Evolutionary conservation across 2,329 filamentous ascomycete species (phyloP).

Genomic region (Elsinoe necatrix): DNA sequence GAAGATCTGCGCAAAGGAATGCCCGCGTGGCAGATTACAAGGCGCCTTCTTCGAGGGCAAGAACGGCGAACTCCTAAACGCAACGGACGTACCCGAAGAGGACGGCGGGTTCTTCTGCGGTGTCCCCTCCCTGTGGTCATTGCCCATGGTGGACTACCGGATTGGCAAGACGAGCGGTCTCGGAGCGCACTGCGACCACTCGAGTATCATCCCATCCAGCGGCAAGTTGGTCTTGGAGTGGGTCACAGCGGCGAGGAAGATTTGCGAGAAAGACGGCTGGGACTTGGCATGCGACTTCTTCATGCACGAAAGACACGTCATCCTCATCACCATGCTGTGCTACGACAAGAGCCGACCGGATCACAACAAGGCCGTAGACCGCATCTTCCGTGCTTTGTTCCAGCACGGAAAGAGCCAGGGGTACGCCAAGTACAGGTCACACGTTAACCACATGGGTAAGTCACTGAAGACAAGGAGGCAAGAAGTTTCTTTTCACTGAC

Average conservation of each 20-base stretch:
- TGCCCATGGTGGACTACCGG: conserved; percentile 7
- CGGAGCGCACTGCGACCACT: conserved; percentile 10
- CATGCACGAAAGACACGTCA: conserved; percentile 9
- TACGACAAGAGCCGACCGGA: conserved; percentile 1
- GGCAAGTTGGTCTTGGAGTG: conserved; percentile 8
- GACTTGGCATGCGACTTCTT: conserved; percentile 7
- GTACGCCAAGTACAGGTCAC: conserved; percentile 10
- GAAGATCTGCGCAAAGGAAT: conserved; percentile 3
- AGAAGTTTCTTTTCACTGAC: not conserved
- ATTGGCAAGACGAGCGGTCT: not conserved
- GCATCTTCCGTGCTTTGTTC: conserved; percentile 4
- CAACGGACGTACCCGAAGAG: conserved; percentile 2
- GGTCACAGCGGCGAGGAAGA: not conserved
- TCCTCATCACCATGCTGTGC: conserved; percentile 8
- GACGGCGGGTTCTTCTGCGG: conserved; percentile 11
- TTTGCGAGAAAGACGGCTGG: conserved; percentile 9
- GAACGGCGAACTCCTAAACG: not conserved
- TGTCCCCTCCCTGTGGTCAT: not conserved
- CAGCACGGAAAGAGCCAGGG: not conserved
- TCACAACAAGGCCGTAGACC: conserved; percentile 7
- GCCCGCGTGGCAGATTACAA: not conserved
- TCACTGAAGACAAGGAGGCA: not conserved
- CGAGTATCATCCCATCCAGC: conserved; percentile 2
- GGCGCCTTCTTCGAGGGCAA: conserved; percentile 1
- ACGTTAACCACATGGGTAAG: conserved; percentile 13